Base-by-base conservation (phyloP, 352 stramenopile genomes). In the Globisporangium viniferum region DNA sequence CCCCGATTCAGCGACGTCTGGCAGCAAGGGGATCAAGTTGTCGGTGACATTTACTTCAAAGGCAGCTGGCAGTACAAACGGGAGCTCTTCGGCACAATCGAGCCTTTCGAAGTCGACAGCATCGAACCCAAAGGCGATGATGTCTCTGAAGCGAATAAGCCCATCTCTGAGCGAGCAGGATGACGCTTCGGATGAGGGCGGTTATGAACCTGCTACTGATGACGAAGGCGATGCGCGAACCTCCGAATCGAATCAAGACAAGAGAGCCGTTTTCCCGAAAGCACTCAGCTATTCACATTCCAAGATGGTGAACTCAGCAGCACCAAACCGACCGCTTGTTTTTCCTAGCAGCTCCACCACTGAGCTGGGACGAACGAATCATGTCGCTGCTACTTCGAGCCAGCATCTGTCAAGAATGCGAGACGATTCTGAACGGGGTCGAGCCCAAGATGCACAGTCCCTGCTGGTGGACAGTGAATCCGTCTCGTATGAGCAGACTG, bases 121-220 rank as follows among this genome's bases (percentile, higher is more conserved):
- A 1, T 46, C 55, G 22, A 60, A 60, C 18, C 20, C 55, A 15
- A 35, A 31, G 31, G 7, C 55, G 35, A 35, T 22, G 55, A 60
- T 60, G 55, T 60, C 55, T n/a, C 20, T 60, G 31, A 44, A 60
- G 31, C 55, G 55, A 20, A 60, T 60, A 20, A 60, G 55, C 27
- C 55, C 55, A 18, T 41, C 29, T 14, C 55, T 22, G 22, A 60
- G 55, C 8, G 55, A 60, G 31, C 29, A 29, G 20, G 46, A 53
- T 20, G 20, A 60, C 55, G 20, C 29, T 5, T 60, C 31, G 31
- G 55, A 39, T 12, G 55, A 46, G 2, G 31, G 9, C 15, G 18
- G 55, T 60, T 35, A 7, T 60, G 55, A 20, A 31, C 15, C 31
- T 7, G n/a, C 20, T 60, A 20, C 39, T 46, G 55, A 39, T 20